A percentile compares a stretch with the other conserved stretches of the same genome.
These are phyloP conservation scores for bread wheat (Triticum aestivum) DNA, from an alignment of 176 grass and related monocot genomes.

Conservation along the genomic window DNA sequence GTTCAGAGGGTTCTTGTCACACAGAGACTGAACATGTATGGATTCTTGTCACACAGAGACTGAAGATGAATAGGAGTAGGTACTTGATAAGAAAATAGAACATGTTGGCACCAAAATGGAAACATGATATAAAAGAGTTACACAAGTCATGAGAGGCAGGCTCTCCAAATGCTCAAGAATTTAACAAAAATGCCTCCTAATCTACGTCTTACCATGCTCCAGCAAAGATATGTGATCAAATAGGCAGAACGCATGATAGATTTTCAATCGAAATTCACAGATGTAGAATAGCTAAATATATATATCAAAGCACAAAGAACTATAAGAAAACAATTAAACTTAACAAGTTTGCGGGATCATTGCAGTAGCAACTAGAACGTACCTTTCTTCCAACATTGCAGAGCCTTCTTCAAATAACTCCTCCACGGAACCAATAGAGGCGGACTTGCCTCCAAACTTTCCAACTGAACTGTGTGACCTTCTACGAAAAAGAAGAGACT, in stretches of 20 bases:
- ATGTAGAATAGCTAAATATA: background rate
- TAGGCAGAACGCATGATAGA: background rate
- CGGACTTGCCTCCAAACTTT: conserved; percentile 52
- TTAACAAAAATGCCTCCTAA: background rate
- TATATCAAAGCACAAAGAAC: background rate
- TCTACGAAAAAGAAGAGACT: conserved; percentile 70
- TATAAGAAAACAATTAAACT: background rate
- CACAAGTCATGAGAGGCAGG: background rate
- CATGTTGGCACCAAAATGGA: background rate
- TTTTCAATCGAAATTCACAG: background rate
- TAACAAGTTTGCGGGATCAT: background rate
- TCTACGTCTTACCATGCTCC: background rate
- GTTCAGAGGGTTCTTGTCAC: background rate
- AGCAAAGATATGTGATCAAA: background rate
- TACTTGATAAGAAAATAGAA: background rate
- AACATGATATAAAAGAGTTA: background rate
- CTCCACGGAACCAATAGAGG: conserved; percentile 81
- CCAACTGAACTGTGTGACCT: conserved; percentile 58
- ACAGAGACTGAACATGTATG: background rate
- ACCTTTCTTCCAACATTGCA: conserved; percentile 97
- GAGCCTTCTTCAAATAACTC: conserved; percentile 97
- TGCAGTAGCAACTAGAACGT: background rate
- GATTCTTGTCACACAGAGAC: background rate
- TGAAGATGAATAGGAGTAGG: background rate
- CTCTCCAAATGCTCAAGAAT: background rate